A percentile compares a stretch with the other conserved stretches of the same genome.
Evolutionary conservation across 495 filamentous ascomycete genomes (phyloP).

Genomic region (Penicillium arizonense): DNA sequence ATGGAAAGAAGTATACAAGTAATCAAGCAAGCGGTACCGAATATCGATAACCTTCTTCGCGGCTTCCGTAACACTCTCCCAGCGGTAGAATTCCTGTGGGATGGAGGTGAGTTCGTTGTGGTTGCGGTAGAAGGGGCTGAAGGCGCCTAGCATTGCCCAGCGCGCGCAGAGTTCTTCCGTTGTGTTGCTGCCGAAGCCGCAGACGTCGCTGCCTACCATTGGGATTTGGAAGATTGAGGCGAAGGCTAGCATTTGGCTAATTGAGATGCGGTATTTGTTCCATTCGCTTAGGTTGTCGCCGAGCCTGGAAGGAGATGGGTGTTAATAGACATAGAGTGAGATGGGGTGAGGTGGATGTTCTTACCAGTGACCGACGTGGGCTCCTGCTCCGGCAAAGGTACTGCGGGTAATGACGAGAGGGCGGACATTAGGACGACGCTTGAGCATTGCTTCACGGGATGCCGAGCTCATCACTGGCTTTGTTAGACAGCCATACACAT

Average conservation of each 20-base stretch:
- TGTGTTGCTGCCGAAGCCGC: slow-evolving; percentile 70
- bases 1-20: slow-evolving; percentile 74
- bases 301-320: slow-evolving; percentile 38
- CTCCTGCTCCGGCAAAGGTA: slow-evolving; percentile 79
- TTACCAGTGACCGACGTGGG: slow-evolving; percentile 77
- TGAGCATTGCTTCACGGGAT: slow-evolving; percentile 65
- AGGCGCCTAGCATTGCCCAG: slow-evolving; percentile 80
- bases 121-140: slow-evolving; percentile 81
- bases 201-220: slow-evolving; percentile 83
- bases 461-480: slow-evolving; percentile 68
- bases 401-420: slow-evolving; percentile 82
- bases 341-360: neutral
- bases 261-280: slow-evolving; percentile 68
- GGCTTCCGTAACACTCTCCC: slow-evolving; percentile 59
- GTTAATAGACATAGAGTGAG: neutral
- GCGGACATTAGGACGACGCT: slow-evolving; percentile 62
- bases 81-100: slow-evolving; percentile 79
- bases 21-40: slow-evolving; percentile 75
- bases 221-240: slow-evolving; percentile 80
- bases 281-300: slow-evolving; percentile 79
- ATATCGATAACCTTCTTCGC: slow-evolving; percentile 70
- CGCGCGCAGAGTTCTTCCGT: slow-evolving; percentile 79
- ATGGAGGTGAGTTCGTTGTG: slow-evolving; percentile 56
- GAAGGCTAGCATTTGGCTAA: slow-evolving; percentile 70
- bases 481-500: slow-evolving; percentile 1